These are phyloP conservation scores for Cucumis hystrix DNA, from an alignment of 306 rosid genomes.

Conservation along the genomic window DNA sequence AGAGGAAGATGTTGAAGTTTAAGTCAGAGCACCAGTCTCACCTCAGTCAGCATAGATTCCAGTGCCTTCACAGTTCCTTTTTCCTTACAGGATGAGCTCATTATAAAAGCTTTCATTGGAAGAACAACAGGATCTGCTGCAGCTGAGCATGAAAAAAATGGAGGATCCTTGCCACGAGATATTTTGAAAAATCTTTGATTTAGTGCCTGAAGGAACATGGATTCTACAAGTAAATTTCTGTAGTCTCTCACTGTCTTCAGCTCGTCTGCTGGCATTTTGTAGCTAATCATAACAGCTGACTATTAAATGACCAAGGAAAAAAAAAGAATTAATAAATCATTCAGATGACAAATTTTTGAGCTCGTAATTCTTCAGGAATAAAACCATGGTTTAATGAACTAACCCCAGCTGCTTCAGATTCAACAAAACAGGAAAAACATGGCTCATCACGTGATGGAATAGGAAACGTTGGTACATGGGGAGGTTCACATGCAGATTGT, in stretches of 20 bases:
- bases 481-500: constrained; percentile 52
- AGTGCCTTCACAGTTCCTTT: constrained; percentile 70
- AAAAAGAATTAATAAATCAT: constrained; percentile 5
- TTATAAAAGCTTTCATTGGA: constrained; percentile 80
- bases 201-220: constrained; percentile 83
- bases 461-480: constrained; percentile 43
- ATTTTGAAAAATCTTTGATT: constrained; percentile 89
- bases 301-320: constrained; percentile 17
- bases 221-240: constrained; percentile 72
- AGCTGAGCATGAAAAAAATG: constrained; percentile 85
- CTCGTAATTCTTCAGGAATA: neutral
- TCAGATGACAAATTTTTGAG: neutral
- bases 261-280: constrained; percentile 62
- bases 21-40: constrained; percentile 5
- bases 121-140: constrained; percentile 72
- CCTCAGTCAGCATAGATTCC: constrained; percentile 89
- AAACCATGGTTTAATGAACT: constrained; percentile 27
- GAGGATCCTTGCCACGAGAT: constrained; percentile 89
- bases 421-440: constrained; percentile 76
- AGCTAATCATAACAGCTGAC: constrained; percentile 97
- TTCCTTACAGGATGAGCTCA: constrained; percentile 75
- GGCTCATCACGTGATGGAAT: constrained; percentile 84
- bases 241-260: constrained; percentile 83
- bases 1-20: constrained; percentile 13
- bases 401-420: constrained; percentile 98